These are phyloP conservation scores for Passalora sequoiae DNA, from an alignment of 2,329 filamentous ascomycete genomes.

Conservation along the genomic window DNA sequence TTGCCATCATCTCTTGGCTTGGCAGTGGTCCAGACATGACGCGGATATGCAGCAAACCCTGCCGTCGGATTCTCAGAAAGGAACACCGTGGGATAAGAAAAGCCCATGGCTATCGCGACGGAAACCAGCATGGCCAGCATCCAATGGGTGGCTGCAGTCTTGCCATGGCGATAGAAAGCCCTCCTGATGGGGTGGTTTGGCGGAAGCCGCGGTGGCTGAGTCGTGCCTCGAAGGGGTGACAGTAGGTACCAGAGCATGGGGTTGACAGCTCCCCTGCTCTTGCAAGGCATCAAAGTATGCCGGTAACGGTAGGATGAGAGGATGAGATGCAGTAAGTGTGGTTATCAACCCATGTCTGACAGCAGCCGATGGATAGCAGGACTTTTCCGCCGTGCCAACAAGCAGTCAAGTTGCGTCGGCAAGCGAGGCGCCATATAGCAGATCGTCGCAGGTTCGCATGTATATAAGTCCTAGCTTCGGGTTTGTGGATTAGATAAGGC, in stretches of 20 bases:
- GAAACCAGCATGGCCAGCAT: slow-evolving; percentile 68
- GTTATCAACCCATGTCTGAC: neutral
- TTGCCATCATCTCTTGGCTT: slow-evolving; percentile 31
- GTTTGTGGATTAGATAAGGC: too few relatives aligned
- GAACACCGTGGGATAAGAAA: slow-evolving; percentile 71
- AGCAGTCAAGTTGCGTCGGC: too few relatives aligned
- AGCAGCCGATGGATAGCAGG: too few relatives aligned
- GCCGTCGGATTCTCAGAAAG: slow-evolving; percentile 67
- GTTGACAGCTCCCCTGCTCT: slow-evolving; percentile 3
- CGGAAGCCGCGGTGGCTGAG: slow-evolving; percentile 63
- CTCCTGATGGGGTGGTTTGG: slow-evolving; percentile 61
- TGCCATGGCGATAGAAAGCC: slow-evolving; percentile 64
- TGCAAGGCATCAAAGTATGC: slow-evolving; percentile 6
- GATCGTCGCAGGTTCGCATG: too few relatives aligned
- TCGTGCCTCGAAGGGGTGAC: slow-evolving; percentile 72
- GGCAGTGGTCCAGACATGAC: slow-evolving; percentile 68
- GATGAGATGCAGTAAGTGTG: neutral
- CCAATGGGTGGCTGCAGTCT: slow-evolving; percentile 66
- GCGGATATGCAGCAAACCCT: slow-evolving; percentile 65
- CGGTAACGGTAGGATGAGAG: too few relatives aligned
- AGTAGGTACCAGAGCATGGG: slow-evolving; percentile 50
- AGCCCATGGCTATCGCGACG: slow-evolving; percentile 62
- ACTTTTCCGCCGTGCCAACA: too few relatives aligned
- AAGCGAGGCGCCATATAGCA: too few relatives aligned
- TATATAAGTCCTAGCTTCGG: too few relatives aligned